Conservation (phyloP, 2,329 filamentous ascomycete species). For the Diaporthe sp. region DNA sequence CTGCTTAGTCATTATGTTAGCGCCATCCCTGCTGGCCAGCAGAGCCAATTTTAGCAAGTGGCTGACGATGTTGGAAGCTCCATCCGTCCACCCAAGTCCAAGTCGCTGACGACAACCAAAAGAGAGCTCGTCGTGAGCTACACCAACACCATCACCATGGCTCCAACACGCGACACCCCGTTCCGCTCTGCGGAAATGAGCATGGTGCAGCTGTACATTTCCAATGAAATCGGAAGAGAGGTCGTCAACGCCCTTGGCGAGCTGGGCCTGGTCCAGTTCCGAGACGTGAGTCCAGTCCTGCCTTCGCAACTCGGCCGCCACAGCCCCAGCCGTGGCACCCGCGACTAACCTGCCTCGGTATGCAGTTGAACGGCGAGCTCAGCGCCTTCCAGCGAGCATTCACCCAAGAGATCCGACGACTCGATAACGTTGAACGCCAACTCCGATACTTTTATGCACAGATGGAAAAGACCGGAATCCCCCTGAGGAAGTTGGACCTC, state of each 20-base stretch:
- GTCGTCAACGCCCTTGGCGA: conserved; percentile 97
- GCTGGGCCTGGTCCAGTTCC: conserved; percentile 95
- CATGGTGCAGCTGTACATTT: conserved; percentile 99
- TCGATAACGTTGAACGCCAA: conserved; percentile 98
- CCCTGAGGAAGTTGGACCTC: conserved; percentile 90
- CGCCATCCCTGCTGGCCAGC: neutral
- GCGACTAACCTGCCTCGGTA: conserved; percentile 41
- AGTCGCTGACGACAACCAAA: conserved; percentile 40
- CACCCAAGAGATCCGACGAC: conserved; percentile 95
- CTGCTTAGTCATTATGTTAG: conserved; percentile 3
- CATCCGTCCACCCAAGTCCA: conserved; percentile 15
- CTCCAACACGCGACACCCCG: conserved; percentile 85
- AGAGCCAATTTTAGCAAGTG: conserved; percentile 33
- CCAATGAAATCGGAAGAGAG: conserved; percentile 98
- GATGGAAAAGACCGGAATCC: conserved; percentile 93
- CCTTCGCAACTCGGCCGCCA: conserved; percentile 42
- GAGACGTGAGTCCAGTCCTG: conserved; percentile 78
- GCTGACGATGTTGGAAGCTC: conserved; percentile 33
- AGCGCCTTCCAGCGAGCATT: conserved; percentile 97
- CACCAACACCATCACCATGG: conserved; percentile 63
- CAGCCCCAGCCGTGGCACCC: conserved; percentile 9
- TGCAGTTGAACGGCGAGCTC: conserved; percentile 89
- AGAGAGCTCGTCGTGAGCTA: conserved; percentile 36
- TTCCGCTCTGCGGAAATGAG: conserved; percentile 99
- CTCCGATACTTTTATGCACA: conserved; percentile 95